A percentile compares a stretch with the other conserved stretches of the same genome.
Evolutionary conservation across 345 rosid species (phyloP).

Genomic region (Citrus sp.): DNA sequence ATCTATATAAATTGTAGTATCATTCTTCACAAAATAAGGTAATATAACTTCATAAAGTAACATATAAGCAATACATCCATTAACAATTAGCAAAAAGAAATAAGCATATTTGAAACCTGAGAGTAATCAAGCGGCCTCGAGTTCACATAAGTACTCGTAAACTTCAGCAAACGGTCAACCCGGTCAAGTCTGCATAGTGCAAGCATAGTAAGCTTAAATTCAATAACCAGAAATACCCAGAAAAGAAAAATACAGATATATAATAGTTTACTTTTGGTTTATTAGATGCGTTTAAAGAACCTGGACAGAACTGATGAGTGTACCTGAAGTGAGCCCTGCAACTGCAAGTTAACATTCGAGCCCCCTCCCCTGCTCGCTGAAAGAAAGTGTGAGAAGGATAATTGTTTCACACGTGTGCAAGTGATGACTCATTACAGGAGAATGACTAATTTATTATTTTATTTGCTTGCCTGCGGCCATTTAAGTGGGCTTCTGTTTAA

Average conservation of each 20-base stretch:
- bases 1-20: too few species aligned
- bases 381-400: not conserved
- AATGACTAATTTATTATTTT: not conserved
- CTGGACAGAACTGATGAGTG: not conserved
- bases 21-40: not conserved
- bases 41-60: not conserved
- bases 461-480: not conserved
- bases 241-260: not conserved
- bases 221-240: not conserved
- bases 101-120: constrained; percentile 30
- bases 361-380: not conserved
- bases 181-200: constrained; percentile 44
- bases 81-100: not conserved
- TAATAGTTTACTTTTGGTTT: not conserved
- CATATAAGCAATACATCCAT: not conserved
- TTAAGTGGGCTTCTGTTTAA: not conserved
- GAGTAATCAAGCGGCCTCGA: constrained; percentile 27
- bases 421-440: not conserved
- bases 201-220: not conserved
- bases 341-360: constrained; percentile 5
- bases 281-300: not conserved
- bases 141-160: constrained; percentile 29
- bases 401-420: not conserved
- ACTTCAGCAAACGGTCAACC: constrained; percentile 18
- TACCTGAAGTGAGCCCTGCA: constrained; percentile 17